These are phyloP conservation scores for Fagopyrum tataricum DNA, from an alignment of 148 eudicot genomes.

Conservation along the genomic window DNA sequence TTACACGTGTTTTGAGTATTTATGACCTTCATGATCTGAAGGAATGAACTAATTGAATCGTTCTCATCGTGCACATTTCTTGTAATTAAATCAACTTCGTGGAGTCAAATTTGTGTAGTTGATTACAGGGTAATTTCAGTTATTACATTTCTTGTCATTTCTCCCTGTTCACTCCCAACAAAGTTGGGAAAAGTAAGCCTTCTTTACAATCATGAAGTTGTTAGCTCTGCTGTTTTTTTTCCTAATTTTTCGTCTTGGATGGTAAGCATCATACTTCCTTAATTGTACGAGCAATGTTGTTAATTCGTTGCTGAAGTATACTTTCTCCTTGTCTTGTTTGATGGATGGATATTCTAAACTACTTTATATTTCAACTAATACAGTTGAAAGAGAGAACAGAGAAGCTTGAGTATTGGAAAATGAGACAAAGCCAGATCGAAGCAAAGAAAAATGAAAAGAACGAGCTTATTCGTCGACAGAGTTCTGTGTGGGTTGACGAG, in stretches of 20 bases:
- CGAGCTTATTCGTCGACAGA: conserved; percentile 47
- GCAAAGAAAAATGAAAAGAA: conserved; percentile 48
- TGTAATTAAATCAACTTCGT: neutral
- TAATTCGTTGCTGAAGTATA: neutral
- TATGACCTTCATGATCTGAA: neutral
- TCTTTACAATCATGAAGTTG: neutral
- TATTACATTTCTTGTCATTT: neutral
- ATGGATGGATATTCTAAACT: neutral
- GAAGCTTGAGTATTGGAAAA: conserved; percentile 78
- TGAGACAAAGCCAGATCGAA: conserved; percentile 29
- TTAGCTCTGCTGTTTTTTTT: conserved; percentile 1
- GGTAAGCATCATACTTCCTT: neutral
- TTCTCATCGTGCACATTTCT: neutral
- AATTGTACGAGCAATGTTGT: neutral
- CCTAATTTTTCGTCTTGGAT: neutral
- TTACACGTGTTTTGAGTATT: neutral
- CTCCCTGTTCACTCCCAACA: neutral
- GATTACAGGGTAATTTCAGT: neutral
- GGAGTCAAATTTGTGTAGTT: neutral
- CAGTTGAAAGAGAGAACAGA: conserved; percentile 79
- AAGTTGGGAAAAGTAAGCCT: neutral
- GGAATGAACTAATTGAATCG: neutral
- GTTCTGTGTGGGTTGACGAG: conserved; percentile 75
- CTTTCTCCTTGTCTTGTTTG: neutral
- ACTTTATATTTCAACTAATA: conserved; percentile 6